Evolutionary conservation across 257 asterid genomes (phyloP), one percentile per base, ranked within the genome.

Genomic region (Sherardia arvensis): DNA sequence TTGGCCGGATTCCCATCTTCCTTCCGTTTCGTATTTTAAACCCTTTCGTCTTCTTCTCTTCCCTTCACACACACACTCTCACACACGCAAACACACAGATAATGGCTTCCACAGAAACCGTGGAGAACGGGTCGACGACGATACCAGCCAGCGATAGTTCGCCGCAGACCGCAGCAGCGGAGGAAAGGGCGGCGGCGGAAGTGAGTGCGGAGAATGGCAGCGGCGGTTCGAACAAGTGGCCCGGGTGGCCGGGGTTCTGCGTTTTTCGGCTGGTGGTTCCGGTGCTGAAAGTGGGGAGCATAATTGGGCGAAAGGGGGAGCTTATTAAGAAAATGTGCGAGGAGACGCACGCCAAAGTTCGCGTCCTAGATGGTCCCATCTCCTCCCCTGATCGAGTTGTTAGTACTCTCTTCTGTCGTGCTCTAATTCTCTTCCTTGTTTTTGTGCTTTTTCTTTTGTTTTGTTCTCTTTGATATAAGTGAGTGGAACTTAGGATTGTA

Each of bases 271-370:
- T 90, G 17, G 78, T 82, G 26, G 95, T 87, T 33, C 96, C 97
- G 59, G 83, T 82, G 65, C 75, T 79, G 59, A 87, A 90, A 62
- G 97, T 90, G 12, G 97, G 96, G 12, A 74, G 92, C 75, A 87
- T 90, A 64, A 87, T 90, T 59, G 97, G 96, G 69, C 87, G 95
- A 45, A 87, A 84, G 61, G 97, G 96, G 4, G 97, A 90, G 71
- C 79, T 90, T 29, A 80, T 90, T 15, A 87, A 90, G 81, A 90
- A 81, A 86, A 78, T 85, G 71, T 87, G 85, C 55, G 96, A 87
- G 76, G 96, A 90, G 64, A 87, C 96, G 9, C 82, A 88, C 0
- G 93, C 96, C 30, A 68, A 80, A 62, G 73, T 90, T 79, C 95
- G 94, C 10, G 83, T 90, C 49, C 87, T 87, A 2, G 95, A 90